A percentile compares a stretch with the other conserved stretches of the same genome.
Evolutionary conservation across 140 eudicot genomes (phyloP).

Genomic region (Stevia rebaudiana): DNA sequence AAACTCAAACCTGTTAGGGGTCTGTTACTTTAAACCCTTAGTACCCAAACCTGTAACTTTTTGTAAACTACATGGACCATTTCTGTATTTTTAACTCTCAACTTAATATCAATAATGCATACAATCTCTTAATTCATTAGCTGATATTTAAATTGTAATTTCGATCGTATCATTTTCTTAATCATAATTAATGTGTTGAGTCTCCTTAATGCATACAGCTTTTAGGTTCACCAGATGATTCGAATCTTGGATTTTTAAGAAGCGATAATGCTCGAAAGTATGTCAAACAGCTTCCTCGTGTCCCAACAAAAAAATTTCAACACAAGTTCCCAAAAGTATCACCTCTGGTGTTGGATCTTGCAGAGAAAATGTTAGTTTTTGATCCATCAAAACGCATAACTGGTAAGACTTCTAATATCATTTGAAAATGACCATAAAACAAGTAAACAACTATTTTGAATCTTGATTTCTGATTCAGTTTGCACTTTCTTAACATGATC

Average conservation of each 20-base stretch:
- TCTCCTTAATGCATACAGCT: constrained; percentile 31
- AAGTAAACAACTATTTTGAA: not conserved
- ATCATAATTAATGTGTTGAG: too few species aligned
- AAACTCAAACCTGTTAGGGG: too few species aligned
- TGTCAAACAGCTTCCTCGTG: constrained; percentile 66
- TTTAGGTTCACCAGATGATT: constrained; percentile 69
- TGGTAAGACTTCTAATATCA: constrained; percentile 33
- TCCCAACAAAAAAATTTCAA: constrained; percentile 50
- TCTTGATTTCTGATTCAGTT: not conserved
- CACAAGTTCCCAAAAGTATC: constrained; percentile 61
- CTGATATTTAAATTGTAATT: too few species aligned
- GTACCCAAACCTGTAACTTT: too few species aligned
- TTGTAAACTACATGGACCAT: too few species aligned
- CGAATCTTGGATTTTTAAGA: constrained; percentile 70
- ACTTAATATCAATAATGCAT: too few species aligned
- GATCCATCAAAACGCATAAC: constrained; percentile 88
- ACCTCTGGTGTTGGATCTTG: constrained; percentile 67
- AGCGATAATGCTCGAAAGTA: constrained; percentile 72
- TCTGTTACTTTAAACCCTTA: too few species aligned
- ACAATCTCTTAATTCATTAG: too few species aligned
- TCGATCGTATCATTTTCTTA: not conserved
- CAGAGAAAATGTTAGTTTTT: constrained; percentile 38
- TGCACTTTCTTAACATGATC: constrained; percentile 5
- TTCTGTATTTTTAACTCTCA: too few species aligned
- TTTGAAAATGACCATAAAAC: not conserved